A percentile compares a stretch with the other conserved stretches of the same genome.
These are phyloP conservation scores for Croton setiger DNA, from an alignment of 441 rosid species.

Conservation along the genomic window DNA sequence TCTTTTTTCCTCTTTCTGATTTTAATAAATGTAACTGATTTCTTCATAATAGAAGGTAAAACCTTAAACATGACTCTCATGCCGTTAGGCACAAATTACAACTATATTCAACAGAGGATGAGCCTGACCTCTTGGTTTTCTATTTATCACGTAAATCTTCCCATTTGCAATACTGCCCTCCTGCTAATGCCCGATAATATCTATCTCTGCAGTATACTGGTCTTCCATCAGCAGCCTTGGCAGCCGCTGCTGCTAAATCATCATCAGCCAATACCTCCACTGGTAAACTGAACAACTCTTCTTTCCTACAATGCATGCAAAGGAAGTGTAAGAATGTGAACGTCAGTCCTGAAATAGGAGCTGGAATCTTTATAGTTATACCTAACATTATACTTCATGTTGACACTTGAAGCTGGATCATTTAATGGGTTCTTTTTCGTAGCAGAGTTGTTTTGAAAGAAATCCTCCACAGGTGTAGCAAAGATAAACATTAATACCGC, in stretches of 20 bases:
- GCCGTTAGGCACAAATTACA: conserved; percentile 6
- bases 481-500: conserved; percentile 59
- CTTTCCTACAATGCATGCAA: conserved; percentile 46
- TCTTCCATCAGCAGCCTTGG: conserved; percentile 94
- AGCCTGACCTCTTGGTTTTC: conserved; percentile 10
- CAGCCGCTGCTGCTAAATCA: conserved; percentile 88
- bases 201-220: conserved; percentile 87
- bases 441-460: conserved; percentile 42
- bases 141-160: conserved; percentile 56
- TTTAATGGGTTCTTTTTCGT: conserved; percentile 35
- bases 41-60: conserved; percentile 1
- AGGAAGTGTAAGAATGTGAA: conserved; percentile 14
- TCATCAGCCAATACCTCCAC: conserved; percentile 66
- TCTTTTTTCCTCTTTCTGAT: not conserved
- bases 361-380: conserved; percentile 23
- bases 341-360: not conserved
- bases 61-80: not conserved
- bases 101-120: conserved; percentile 17
- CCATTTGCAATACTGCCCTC: conserved; percentile 70
- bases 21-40: not conserved
- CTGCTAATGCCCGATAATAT: conserved; percentile 48
- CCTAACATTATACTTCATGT: conserved; percentile 63
- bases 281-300: conserved; percentile 67
- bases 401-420: conserved; percentile 42
- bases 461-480: conserved; percentile 77